Percentiles rank a stretch among this genome's conserved stretches.
phyloP scores from a whole-genome alignment of 177 flowering plant genomes.

The Vitis hybrid region DNA sequence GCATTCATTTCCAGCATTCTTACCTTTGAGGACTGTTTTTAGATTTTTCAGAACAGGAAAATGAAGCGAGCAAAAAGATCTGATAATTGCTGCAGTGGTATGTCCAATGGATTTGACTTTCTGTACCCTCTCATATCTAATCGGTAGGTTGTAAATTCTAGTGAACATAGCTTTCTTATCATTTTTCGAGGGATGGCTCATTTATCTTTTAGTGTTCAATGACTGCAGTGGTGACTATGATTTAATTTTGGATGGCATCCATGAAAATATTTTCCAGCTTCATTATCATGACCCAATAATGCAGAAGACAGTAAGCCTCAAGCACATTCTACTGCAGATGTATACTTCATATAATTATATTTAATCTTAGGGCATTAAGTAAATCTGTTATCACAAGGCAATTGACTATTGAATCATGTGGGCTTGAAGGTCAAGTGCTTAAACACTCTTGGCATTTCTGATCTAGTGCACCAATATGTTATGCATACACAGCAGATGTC shows the following conservation, averaged over 20 bases:
- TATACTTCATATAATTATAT: not conserved
- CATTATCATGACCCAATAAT: conserved; percentile 86
- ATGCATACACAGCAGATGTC: conserved; percentile 80
- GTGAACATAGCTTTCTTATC: not conserved
- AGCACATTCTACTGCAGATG: not conserved
- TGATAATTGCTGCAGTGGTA: conserved; percentile 19
- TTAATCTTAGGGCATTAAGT: not conserved
- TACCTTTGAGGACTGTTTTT: too few relatives aligned
- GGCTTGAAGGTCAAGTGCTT: conserved; percentile 76
- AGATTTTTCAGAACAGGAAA: conserved; percentile 90
- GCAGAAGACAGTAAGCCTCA: conserved; percentile 84
- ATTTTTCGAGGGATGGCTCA: conserved; percentile 6
- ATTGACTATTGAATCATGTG: not conserved
- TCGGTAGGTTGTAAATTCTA: conserved; percentile 44
- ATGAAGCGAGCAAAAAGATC: conserved; percentile 43
- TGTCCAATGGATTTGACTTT: conserved; percentile 47
- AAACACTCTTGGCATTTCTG: conserved; percentile 69
- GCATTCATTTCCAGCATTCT: too few relatives aligned
- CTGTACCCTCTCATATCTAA: conserved; percentile 70
- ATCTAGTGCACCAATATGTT: conserved; percentile 61
- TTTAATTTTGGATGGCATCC: conserved; percentile 77
- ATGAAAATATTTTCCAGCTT: conserved; percentile 90
- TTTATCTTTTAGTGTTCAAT: conserved; percentile 7
- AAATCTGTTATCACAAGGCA: not conserved
- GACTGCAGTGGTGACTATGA: conserved; percentile 86